These are phyloP conservation scores for Aureobasidium subglaciale DNA, from an alignment of 2,329 filamentous ascomycete genomes.

Conservation along the genomic window DNA sequence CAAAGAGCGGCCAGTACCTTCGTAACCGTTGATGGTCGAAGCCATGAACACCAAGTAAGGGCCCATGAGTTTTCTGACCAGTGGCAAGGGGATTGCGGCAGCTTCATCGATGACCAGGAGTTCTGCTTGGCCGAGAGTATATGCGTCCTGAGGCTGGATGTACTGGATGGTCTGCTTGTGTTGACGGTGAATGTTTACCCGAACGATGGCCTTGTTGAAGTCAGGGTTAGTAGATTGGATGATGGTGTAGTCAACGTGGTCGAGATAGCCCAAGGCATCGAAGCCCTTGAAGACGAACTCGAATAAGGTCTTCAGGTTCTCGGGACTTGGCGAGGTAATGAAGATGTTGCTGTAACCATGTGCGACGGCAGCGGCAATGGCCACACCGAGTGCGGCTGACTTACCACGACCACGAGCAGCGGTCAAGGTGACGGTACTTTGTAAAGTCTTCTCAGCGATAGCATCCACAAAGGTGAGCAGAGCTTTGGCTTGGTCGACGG, in stretches of 20 bases:
- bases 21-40: slow-evolving; percentile 97
- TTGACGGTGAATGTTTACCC: slow-evolving; percentile 89
- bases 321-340: slow-evolving; percentile 93
- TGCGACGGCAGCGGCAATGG: slow-evolving; percentile 86
- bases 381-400: slow-evolving; percentile 89
- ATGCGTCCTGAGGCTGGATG: slow-evolving; percentile 91
- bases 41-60: slow-evolving; percentile 99
- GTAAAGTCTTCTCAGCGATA: slow-evolving; percentile 89
- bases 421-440: slow-evolving; percentile 87
- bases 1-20: slow-evolving; percentile 89
- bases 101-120: slow-evolving; percentile 95
- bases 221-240: slow-evolving; percentile 97
- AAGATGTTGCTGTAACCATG: slow-evolving; percentile 99
- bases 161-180: slow-evolving; percentile 98
- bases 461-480: slow-evolving; percentile 95
- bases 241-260: slow-evolving; percentile 95
- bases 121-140: slow-evolving; percentile 91
- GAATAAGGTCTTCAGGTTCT: slow-evolving; percentile 97
- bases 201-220: slow-evolving; percentile 97
- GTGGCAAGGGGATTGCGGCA: slow-evolving; percentile 85
- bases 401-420: slow-evolving; percentile 93
- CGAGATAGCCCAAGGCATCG: slow-evolving; percentile 84
- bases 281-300: slow-evolving; percentile 99
- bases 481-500: slow-evolving; percentile 92
- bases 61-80: slow-evolving; percentile 90